Evolutionary conservation across 805 yeast species (phyloP), one percentile per base, ranked within the genome.

Genomic region (Nakazawaea wickerhamii): DNA sequence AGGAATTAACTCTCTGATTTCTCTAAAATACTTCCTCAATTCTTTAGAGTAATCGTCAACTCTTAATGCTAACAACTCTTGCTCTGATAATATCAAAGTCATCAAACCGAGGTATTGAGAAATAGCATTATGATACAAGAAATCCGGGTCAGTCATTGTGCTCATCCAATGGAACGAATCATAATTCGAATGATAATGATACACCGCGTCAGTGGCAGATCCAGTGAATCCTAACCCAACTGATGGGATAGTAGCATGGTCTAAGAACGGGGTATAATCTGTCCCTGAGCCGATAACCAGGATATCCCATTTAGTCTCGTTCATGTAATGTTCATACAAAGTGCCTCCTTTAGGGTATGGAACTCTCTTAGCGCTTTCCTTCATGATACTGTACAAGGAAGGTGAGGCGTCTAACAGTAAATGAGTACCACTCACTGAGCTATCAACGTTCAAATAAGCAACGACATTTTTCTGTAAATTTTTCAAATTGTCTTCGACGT

Each of bases 151-250:
- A 23, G 77, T 82, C 55, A 59, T 71, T 4, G 62, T 66, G 31
- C 68, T 67, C 81, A 83, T 80, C 91, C 91, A 84, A 48, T 77
- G 67, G 57, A 63, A 77, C 1, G 86, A 79, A 58, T 82, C 89
- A 55, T 80, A 84, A 55, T 80, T 77, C 14, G 90, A 81, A 56
- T 84, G 91, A 57, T 84, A 81, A 48, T 81, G 90, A 55, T 84
- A 83, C 5, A 81, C 77, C 0, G 87, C 69, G 39, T 79, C 84
- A 9, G 57, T 63, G 9, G 56, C 51, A 8, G 68, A 63, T 22
- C 55, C 54, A 18, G 52, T 59, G 55, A 81, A 84, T 0, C 83
- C 84, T 32, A 79, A 43, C 57, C 81, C 83, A 17, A 75, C 60
- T 1, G 81, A 71, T 2, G 82, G 72, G 34, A 77, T 73, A 38